Base-by-base conservation (phyloP, 2,329 filamentous ascomycete genomes). In the Cyphellophora europaea region DNA sequence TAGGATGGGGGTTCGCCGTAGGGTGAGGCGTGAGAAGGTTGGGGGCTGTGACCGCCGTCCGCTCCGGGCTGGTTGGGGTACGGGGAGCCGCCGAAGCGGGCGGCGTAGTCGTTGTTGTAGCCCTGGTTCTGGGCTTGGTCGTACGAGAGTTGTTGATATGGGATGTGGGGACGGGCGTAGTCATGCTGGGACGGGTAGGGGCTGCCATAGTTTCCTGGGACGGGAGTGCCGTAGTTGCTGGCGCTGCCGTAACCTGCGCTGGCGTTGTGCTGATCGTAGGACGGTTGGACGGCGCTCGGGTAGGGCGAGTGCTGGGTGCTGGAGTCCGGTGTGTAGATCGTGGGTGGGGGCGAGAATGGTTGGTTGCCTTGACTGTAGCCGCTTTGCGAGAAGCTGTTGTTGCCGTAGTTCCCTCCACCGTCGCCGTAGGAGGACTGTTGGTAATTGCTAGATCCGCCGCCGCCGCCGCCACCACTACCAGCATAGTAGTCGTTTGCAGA, bases 391-490 rank as follows among this genome's bases (percentile, higher is more conserved):
- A n/a, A 25, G 8, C n/a, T 8, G 21, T 25, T 8, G n/a, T 25
- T 25, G 21, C n/a, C n/a, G 21, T 25, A 25, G 21, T 25, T n/a
- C n/a, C n/a, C 8, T 8, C 21, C 21, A 14, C 23, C 17, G 16
- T 35, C 32, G 5, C 29, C 28, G 36, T 41, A 39, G 21, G 35
- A 35, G 16, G 39, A 33, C 25, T 42, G 35, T 11, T 42, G 28
- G n/a, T 31, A 15, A 25, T 25, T 25, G 21, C 21, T n/a, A 25
- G 8, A 8, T 8, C 21, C 21, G 21, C 21, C n/a, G 21, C 21
- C 21, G 8, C 21, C 21, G n/a, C 21, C 21, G n/a, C 21, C 21
- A n/a, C 21, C n/a, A n/a, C 21, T n/a, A 8, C 21, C 21, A 25
- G 8, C 21, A n/a, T 25, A 25, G 21, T 25, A 25, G 21, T 25